Conservation (phyloP, 129 eudicot genomes). For the Kitagawia praeruptora region DNA sequence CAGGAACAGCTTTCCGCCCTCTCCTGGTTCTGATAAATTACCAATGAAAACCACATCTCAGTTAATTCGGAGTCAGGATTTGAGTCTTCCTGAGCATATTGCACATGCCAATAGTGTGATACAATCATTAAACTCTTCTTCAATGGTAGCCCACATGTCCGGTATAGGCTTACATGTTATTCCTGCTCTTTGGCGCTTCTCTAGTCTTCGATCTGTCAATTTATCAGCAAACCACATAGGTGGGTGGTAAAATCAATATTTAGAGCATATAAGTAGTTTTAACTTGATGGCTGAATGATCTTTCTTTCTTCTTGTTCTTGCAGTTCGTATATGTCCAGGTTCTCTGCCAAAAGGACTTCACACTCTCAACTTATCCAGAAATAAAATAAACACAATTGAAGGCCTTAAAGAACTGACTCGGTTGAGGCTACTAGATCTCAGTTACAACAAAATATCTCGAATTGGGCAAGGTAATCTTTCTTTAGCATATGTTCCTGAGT, state of each 20-base stretch:
- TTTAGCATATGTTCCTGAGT: neutral
- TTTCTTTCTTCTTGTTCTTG: conserved; percentile 5
- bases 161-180: conserved; percentile 65
- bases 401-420: conserved; percentile 81
- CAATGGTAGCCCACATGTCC: conserved; percentile 70
- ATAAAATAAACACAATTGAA: conserved; percentile 67
- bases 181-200: conserved; percentile 49
- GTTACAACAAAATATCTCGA: conserved; percentile 71
- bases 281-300: neutral
- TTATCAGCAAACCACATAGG: conserved; percentile 79
- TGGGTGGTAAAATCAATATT: conserved; percentile 7
- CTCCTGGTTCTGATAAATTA: conserved; percentile 35
- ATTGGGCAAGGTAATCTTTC: conserved; percentile 69
- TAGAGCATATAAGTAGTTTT: neutral
- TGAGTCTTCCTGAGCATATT: conserved; percentile 53
- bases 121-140: conserved; percentile 65
- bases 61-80: conserved; percentile 2
- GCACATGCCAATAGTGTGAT: conserved; percentile 62
- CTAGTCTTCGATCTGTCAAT: conserved; percentile 68
- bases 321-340: conserved; percentile 65
- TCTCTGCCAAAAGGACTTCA: conserved; percentile 87
- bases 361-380: conserved; percentile 69
- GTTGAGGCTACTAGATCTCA: conserved; percentile 63
- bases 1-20: conserved; percentile 35
- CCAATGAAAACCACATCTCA: conserved; percentile 21